Evolutionary conservation across 768 basidiomycete genomes (phyloP).

Genomic region (Pisolithus marmoratus): DNA sequence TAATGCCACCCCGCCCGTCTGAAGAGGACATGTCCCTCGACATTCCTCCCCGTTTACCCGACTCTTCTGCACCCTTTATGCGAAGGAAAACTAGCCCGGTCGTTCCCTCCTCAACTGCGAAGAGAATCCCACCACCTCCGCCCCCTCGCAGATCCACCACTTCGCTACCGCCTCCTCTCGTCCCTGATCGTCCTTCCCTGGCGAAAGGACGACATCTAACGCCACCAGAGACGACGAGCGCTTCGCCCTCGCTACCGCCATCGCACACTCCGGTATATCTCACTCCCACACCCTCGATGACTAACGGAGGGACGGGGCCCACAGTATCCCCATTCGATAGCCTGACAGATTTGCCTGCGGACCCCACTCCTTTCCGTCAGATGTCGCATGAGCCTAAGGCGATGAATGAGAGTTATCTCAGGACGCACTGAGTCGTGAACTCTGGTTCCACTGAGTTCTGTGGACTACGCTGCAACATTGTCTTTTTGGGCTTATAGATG

Average conservation of each 20-base stretch:
- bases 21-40: conserved; percentile 18
- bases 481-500: too few relatives aligned
- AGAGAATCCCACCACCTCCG: conserved; percentile 59
- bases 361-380: conserved; percentile 56
- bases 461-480: too few relatives aligned
- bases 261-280: conserved; percentile 17
- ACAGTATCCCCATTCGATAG: conserved; percentile 66
- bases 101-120: conserved; percentile 1
- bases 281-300: conserved; percentile 32
- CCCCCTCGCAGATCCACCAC: conserved; percentile 49
- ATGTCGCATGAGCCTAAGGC: conserved; percentile 62
- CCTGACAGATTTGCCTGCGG: conserved; percentile 40
- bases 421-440: conserved; percentile 33
- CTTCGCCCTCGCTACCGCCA: background rate
- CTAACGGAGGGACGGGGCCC: conserved; percentile 25
- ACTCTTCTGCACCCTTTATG: conserved; percentile 10
- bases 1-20: conserved; percentile 23
- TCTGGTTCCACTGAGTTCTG: too few relatives aligned
- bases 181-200: conserved; percentile 37
- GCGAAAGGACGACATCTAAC: conserved; percentile 9
- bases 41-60: conserved; percentile 10
- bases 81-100: conserved; percentile 20
- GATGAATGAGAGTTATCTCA: conserved; percentile 62
- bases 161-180: conserved; percentile 32
- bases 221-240: conserved; percentile 13